These are phyloP conservation scores for Auriscalpium orientale DNA, from an alignment of 768 basidiomycete genomes.

Conservation along the genomic window DNA sequence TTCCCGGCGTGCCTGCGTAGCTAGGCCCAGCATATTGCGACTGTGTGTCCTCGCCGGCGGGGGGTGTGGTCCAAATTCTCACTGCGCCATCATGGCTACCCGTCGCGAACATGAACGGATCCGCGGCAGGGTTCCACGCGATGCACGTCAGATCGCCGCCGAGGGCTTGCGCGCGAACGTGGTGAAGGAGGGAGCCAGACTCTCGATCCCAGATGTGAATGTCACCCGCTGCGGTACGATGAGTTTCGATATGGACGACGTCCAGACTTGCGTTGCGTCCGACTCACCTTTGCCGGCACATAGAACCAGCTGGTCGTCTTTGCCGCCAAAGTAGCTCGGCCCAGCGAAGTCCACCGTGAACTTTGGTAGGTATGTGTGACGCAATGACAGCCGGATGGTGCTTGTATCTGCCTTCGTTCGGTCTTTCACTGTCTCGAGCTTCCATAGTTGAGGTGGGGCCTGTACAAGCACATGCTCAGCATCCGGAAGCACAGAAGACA, in stretches of 20 bases:
- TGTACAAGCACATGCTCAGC: slow-evolving; percentile 16
- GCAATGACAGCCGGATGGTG: slow-evolving; percentile 27
- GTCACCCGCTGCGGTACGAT: slow-evolving; percentile 49
- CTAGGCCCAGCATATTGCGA: not conserved
- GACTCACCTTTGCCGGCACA: slow-evolving; percentile 65
- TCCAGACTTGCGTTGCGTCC: no score
- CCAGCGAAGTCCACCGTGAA: slow-evolving; percentile 66
- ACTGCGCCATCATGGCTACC: slow-evolving; percentile 74
- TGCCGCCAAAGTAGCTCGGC: slow-evolving; percentile 76
- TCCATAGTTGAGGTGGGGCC: slow-evolving; percentile 78
- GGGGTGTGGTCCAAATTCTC: slow-evolving; percentile 57
- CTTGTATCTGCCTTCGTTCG: slow-evolving; percentile 28
- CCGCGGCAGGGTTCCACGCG: slow-evolving; percentile 67
- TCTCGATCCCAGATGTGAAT: slow-evolving; percentile 85
- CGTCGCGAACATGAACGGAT: slow-evolving; percentile 64
- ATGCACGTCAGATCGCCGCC: slow-evolving; percentile 68
- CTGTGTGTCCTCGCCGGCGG: slow-evolving; percentile 7
- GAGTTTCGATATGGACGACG: no score
- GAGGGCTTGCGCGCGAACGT: slow-evolving; percentile 53
- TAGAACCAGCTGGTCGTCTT: slow-evolving; percentile 69
- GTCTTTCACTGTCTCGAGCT: slow-evolving; percentile 56
- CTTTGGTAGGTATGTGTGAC: slow-evolving; percentile 73
- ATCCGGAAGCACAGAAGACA: not conserved
- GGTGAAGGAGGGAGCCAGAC: slow-evolving; percentile 63
- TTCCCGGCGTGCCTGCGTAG: slow-evolving; percentile 3